Base-by-base conservation (phyloP, 129 eudicot genomes). In the Logfia minima region DNA sequence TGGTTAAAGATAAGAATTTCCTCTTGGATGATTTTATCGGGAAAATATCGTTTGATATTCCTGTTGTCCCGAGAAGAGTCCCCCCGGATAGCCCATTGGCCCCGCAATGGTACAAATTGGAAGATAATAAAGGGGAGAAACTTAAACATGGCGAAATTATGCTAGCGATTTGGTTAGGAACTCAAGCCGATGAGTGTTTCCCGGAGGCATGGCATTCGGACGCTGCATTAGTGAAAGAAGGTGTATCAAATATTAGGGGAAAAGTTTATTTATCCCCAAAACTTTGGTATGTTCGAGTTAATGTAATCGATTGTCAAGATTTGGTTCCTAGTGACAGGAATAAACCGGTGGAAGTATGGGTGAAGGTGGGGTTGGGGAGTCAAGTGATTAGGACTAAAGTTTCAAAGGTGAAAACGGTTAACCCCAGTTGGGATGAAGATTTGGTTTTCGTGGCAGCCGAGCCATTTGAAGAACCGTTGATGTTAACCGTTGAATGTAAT, bases 161-260 rank as follows among this genome's bases (percentile, higher is more conserved):
- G 98, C 85, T 93, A 71, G 95, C 97, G 48, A 83, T 89, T 34
- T 93, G 98, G 98, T 82, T 58, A 80, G 98, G 98, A 58, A 93
- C 95, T 62, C 98, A 93, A 66, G 98, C 96, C 1, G 98, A 93
- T 72, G 98, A 93, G 85, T 90, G 87, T 5, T 93, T 93, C 78
- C 74, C 96, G 8, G 96, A 93, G 55, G 94, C 96, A 2, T 93
- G 96, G 98, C 98, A 93, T 79, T 93, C 98, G 18, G 98, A 93
- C 77, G 97, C 95, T 0, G 96, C 98, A 1, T 24, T 81, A 0
- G 83, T 88, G 31, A 87, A 90, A 3, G 97, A 93, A 3, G 96
- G 89, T 0, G 82, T 90, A 6, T 66, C 90, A 0, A 84, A 82
- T 35, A 93, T 93, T 48, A 78, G 98, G 13, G 96, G 97, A 35